A percentile compares a stretch with the other conserved stretches of the same genome.
Conservation (phyloP, 2,329 filamentous ascomycete species). For the Diaporthe citrichinensis region DNA sequence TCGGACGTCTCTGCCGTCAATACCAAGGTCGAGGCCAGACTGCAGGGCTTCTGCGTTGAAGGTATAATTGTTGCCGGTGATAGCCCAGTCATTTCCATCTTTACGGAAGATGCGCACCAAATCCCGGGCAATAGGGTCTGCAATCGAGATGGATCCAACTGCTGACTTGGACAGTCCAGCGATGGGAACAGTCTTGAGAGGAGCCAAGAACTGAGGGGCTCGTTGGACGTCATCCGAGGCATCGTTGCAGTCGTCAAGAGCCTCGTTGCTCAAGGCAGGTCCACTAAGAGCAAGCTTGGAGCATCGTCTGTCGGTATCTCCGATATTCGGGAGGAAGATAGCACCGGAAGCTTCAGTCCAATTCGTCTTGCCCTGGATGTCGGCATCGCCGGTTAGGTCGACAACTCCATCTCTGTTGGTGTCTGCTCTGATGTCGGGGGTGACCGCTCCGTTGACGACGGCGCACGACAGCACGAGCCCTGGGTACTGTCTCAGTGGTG, state of each 20-base stretch:
- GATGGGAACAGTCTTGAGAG: neutral
- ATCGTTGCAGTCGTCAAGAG: conserved; percentile 9
- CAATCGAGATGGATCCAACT: neutral
- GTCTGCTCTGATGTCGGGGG: conserved; percentile 7
- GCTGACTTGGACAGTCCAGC: neutral
- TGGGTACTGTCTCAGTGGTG: neutral
- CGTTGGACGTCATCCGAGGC: neutral
- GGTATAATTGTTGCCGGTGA: neutral
- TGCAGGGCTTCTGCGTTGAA: neutral
- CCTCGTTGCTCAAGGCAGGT: neutral
- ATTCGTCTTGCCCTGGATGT: neutral
- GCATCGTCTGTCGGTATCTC: conserved; percentile 8
- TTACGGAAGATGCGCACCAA: neutral
- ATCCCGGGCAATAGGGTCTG: neutral
- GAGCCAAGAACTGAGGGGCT: neutral
- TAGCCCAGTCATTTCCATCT: neutral
- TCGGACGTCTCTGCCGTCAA: neutral
- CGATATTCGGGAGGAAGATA: conserved; percentile 3
- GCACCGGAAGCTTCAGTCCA: neutral
- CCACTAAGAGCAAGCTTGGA: neutral
- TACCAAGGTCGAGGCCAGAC: neutral
- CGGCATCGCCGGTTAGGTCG: neutral
- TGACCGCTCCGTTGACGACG: neutral
- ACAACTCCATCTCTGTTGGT: conserved; percentile 2
- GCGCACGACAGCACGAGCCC: neutral